A percentile compares a stretch with the other conserved stretches of the same genome.
These are phyloP conservation scores for Botryotinia globosa DNA, from an alignment of 2,329 filamentous ascomycete genomes.

Conservation along the genomic window DNA sequence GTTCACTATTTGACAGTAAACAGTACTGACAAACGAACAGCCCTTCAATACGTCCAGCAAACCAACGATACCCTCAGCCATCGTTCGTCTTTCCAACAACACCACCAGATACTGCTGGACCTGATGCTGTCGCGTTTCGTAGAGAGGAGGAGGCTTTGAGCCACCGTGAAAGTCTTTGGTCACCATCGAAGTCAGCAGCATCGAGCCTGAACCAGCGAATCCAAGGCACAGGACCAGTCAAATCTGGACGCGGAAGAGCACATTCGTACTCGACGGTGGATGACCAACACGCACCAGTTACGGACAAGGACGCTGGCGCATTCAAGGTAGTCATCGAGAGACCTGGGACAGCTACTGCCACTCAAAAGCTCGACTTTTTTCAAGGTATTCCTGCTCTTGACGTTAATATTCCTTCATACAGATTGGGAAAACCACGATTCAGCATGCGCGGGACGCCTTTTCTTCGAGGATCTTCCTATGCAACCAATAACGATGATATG, in stretches of 20 bases:
- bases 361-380: slow-evolving; percentile 51
- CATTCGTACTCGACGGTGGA: slow-evolving; percentile 76
- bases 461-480: slow-evolving; percentile 77
- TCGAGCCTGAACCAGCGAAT: slow-evolving; percentile 42
- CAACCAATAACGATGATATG: slow-evolving; percentile 66
- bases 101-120: slow-evolving; percentile 56
- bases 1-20: slow-evolving; percentile 18
- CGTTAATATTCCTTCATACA: slow-evolving; percentile 79
- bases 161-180: slow-evolving; percentile 36
- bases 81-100: slow-evolving; percentile 59
- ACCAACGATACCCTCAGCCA: slow-evolving; percentile 60
- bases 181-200: slow-evolving; percentile 34
- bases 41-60: slow-evolving; percentile 58
- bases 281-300: slow-evolving; percentile 53
- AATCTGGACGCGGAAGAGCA: slow-evolving; percentile 54
- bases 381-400: slow-evolving; percentile 58
- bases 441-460: slow-evolving; percentile 72
- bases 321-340: slow-evolving; percentile 81
- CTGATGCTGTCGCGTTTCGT: slow-evolving; percentile 46
- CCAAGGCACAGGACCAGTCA: slow-evolving; percentile 20
- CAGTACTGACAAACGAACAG: slow-evolving; percentile 41
- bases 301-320: slow-evolving; percentile 59
- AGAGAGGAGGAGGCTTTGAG: slow-evolving; percentile 31
- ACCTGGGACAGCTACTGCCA: slow-evolving; percentile 54
- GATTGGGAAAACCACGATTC: slow-evolving; percentile 78